Evolutionary conservation across 768 basidiomycete species (phyloP).

Genomic region (Russula emetica): DNA sequence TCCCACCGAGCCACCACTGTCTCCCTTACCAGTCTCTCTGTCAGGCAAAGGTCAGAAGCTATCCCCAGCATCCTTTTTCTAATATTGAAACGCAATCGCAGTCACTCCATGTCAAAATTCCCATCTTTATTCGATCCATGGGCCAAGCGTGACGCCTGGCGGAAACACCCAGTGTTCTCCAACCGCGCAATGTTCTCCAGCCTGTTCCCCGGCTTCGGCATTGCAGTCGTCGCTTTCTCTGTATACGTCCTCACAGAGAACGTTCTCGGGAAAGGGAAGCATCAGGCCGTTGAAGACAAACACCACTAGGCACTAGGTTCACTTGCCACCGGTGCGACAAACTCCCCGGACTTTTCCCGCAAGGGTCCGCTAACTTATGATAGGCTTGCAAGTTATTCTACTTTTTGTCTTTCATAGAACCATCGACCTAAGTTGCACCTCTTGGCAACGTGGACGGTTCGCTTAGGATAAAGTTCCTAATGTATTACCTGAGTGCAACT

Average conservation of each 20-base stretch:
- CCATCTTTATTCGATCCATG: conserved; percentile 91
- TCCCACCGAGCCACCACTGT: too few species aligned
- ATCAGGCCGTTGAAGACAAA: conserved; percentile 20
- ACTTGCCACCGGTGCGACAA: background rate
- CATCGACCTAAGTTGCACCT: background rate
- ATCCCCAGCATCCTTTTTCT: background rate
- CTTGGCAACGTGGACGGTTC: background rate
- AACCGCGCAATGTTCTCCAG: conserved; percentile 84
- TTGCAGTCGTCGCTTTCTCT: conserved; percentile 87
- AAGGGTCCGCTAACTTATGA: background rate
- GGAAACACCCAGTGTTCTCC: conserved; percentile 84
- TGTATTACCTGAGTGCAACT: background rate
- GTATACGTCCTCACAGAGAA: conserved; percentile 88
- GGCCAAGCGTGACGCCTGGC: conserved; percentile 91
- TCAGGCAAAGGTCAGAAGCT: background rate
- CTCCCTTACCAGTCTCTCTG: conserved; percentile 3
- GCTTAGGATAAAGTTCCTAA: background rate
- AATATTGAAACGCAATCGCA: background rate
- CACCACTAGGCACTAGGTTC: conserved; percentile 23
- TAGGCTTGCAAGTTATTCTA: background rate
- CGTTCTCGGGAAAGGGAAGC: conserved; percentile 35
- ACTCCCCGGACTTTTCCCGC: background rate
- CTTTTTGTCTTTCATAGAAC: background rate
- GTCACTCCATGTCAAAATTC: conserved; percentile 32
- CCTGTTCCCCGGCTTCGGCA: conserved; percentile 92